Evolutionary conservation across 2,329 filamentous ascomycete species (phyloP).

Genomic region (Akanthomyces dipterigenus): DNA sequence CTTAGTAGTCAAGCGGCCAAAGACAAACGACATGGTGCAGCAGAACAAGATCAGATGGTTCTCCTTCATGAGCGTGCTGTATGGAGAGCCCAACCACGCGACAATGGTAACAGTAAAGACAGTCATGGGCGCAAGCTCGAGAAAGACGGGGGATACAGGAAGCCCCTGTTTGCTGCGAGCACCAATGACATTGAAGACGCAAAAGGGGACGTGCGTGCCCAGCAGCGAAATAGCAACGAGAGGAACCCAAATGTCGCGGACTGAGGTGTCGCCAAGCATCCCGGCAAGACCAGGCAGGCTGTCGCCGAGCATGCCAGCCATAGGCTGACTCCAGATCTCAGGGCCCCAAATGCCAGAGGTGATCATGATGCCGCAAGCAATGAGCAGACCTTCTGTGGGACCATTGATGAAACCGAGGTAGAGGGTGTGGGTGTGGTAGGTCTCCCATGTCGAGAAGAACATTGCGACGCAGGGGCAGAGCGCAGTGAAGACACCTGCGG

Average conservation of each 20-base stretch:
- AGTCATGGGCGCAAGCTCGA: conserved; percentile 89
- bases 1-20: conserved; percentile 97
- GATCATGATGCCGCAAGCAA: conserved; percentile 81
- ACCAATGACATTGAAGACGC: conserved; percentile 75
- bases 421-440: conserved; percentile 94
- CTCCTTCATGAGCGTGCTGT: conserved; percentile 71
- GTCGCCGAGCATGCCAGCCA: conserved; percentile 61
- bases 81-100: conserved; percentile 83
- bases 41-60: conserved; percentile 92
- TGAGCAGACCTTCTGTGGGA: conserved; percentile 87
- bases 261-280: conserved; percentile 62
- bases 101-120: conserved; percentile 70
- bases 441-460: conserved; percentile 99
- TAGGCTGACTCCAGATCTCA: conserved; percentile 72
- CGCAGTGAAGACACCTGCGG: conserved; percentile 83
- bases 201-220: conserved; percentile 76
- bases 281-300: conserved; percentile 44
- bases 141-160: conserved; percentile 73
- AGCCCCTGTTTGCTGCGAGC: conserved; percentile 67
- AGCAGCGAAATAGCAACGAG: conserved; percentile 60
- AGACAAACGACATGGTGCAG: conserved; percentile 91
- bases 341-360: conserved; percentile 84
- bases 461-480: conserved; percentile 88
- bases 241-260: conserved; percentile 83
- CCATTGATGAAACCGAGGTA: conserved; percentile 97